phyloP scores from a whole-genome alignment of 495 filamentous ascomycete species.

The Talaromyces adpressus region DNA sequence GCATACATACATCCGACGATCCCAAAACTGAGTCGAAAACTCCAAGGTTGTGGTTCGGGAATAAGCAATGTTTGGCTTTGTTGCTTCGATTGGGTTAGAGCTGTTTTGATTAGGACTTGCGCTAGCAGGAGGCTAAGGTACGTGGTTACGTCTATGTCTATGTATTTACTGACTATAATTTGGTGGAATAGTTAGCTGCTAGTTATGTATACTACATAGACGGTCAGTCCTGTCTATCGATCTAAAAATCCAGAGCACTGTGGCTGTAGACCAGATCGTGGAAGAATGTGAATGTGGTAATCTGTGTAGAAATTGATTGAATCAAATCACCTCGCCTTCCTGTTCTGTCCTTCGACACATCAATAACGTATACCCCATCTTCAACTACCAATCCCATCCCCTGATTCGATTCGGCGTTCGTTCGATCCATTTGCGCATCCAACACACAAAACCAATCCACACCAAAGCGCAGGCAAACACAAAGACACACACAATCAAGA shows the following conservation, averaged over 20 bases:
- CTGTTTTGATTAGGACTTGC: not conserved
- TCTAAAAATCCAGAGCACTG: not conserved
- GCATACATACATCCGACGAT: not conserved
- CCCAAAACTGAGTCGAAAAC: not conserved
- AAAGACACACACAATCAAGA: not conserved
- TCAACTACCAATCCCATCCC: not conserved
- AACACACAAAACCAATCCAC: not conserved
- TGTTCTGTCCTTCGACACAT: not conserved
- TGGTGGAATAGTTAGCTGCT: too few relatives aligned
- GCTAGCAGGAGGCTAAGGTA: not conserved
- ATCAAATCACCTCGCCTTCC: constrained; percentile 1
- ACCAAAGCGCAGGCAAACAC: not conserved
- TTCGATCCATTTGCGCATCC: not conserved
- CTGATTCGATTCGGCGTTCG: not conserved
- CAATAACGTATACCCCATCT: not conserved
- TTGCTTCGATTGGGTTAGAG: not conserved
- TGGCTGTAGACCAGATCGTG: not conserved
- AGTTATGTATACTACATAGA: not conserved
- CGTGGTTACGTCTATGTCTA: not conserved
- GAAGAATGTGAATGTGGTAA: not conserved
- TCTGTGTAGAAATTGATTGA: not conserved
- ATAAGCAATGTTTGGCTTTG: not conserved
- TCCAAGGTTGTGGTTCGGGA: not conserved
- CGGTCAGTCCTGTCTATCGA: not conserved
- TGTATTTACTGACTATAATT: not conserved